These are phyloP conservation scores for Basidiobolus meristosporus DNA, from an alignment of 371 early-diverging fungal species.

Conservation along the genomic window DNA sequence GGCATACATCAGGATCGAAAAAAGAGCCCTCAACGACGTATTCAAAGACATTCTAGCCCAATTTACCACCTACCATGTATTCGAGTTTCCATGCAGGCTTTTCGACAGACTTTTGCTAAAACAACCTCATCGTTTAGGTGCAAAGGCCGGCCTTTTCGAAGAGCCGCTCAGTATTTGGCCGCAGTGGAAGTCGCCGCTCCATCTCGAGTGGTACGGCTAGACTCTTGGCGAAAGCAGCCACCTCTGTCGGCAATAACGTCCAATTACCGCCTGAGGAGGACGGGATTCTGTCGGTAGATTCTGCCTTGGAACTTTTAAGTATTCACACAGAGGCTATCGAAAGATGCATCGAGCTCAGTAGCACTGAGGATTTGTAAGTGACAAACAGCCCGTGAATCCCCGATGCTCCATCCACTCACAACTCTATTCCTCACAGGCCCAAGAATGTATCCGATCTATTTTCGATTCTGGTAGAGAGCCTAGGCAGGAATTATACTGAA, in stretches of 20 bases:
- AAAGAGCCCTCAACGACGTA: conserved; percentile 30
- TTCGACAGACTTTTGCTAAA: too few relatives aligned
- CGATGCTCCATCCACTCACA: not conserved
- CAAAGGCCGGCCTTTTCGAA: conserved; percentile 24
- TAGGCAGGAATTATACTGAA: conserved; percentile 63
- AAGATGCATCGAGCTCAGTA: conserved; percentile 62
- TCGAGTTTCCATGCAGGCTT: not conserved
- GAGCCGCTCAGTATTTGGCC: conserved; percentile 13
- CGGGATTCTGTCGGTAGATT: conserved; percentile 31
- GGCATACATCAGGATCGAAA: conserved; percentile 65
- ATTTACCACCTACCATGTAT: conserved; percentile 2
- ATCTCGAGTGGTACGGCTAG: not conserved
- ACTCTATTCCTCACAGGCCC: conserved; percentile 10
- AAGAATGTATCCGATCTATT: conserved; percentile 38
- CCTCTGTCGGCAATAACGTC: too few relatives aligned
- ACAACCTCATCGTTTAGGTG: not conserved
- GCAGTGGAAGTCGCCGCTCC: not conserved
- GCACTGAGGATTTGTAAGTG: conserved; percentile 38
- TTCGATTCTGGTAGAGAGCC: conserved; percentile 42
- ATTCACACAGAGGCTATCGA: conserved; percentile 73
- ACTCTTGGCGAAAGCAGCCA: not conserved
- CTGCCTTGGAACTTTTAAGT: conserved; percentile 40
- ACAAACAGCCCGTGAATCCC: not conserved
- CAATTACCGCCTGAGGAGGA: conserved; percentile 21
- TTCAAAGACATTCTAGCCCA: conserved; percentile 27